These are phyloP conservation scores for Venustampulla echinocandica DNA, from an alignment of 495 filamentous ascomycete species.

Conservation along the genomic window DNA sequence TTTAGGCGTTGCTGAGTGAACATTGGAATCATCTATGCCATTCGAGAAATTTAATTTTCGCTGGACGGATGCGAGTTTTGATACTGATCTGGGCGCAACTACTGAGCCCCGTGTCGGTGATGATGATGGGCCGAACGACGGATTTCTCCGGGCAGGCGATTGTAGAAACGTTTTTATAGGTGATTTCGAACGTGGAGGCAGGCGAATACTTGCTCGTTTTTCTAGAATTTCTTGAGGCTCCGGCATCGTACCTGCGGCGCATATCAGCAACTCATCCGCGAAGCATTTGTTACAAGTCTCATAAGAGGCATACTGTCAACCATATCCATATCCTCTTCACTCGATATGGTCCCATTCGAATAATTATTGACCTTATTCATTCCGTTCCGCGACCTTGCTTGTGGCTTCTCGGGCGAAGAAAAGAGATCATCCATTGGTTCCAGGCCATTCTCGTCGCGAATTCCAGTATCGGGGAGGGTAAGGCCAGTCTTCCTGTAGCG, in stretches of 20 bases:
- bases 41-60: constrained; percentile 22
- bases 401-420: constrained; percentile 69
- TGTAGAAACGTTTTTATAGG: constrained; percentile 26
- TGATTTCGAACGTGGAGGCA: constrained; percentile 29
- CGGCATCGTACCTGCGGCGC: constrained; percentile 41
- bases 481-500: constrained; percentile 61
- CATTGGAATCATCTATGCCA: not conserved
- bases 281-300: not conserved
- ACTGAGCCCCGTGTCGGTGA: constrained; percentile 19
- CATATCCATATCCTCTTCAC: constrained; percentile 24
- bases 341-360: constrained; percentile 15
- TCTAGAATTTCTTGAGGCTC: constrained; percentile 33
- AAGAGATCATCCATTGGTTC: constrained; percentile 79
- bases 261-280: constrained; percentile 6
- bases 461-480: constrained; percentile 65
- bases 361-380: not conserved
- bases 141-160: constrained; percentile 23
- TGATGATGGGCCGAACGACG: constrained; percentile 20
- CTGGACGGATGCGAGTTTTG: constrained; percentile 10
- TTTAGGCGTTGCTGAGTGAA: constrained; percentile 4
- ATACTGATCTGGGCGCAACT: constrained; percentile 9
- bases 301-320: constrained; percentile 16
- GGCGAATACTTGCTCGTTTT: constrained; percentile 17
- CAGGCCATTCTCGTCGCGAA: constrained; percentile 86
- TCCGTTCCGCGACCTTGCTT: constrained; percentile 13